A percentile compares a stretch with the other conserved stretches of the same genome.
Conservation (phyloP, 129 eudicot species). For the Tanacetum coccineum region DNA sequence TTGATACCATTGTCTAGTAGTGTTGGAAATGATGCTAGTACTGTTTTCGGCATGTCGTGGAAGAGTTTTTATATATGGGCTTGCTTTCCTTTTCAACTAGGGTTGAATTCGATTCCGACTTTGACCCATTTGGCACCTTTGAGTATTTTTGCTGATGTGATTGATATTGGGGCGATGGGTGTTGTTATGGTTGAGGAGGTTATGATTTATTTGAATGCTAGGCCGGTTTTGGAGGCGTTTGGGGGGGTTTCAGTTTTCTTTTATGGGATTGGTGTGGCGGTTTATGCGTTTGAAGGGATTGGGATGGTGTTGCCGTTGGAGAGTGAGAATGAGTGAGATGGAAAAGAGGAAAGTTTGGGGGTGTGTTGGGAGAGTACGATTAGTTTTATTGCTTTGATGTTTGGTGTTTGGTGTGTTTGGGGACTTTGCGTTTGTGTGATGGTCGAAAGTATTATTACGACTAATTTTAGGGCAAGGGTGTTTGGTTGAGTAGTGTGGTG, state of each 20-base stretch:
- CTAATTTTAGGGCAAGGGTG: slow-evolving; percentile 74
- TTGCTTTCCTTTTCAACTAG: slow-evolving; percentile 80
- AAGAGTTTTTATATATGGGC: slow-evolving; percentile 64
- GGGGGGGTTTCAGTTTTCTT: slow-evolving; percentile 57
- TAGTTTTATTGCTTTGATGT: slow-evolving; percentile 59
- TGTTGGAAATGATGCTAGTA: background rate
- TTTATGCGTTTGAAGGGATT: slow-evolving; percentile 84
- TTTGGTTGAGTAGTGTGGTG: slow-evolving; percentile 63
- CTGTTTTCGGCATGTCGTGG: slow-evolving; percentile 44
- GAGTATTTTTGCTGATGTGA: slow-evolving; percentile 83
- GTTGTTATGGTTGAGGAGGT: slow-evolving; percentile 79
- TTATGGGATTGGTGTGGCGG: slow-evolving; percentile 78
- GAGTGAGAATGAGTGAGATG: slow-evolving; percentile 72
- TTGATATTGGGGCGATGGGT: slow-evolving; percentile 87
- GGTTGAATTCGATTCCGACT: slow-evolving; percentile 73
- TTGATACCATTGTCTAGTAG: background rate
- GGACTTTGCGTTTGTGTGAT: slow-evolving; percentile 85
- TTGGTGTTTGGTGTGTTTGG: slow-evolving; percentile 74
- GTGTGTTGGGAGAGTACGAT: slow-evolving; percentile 45
- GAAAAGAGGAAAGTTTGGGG: slow-evolving; percentile 64
- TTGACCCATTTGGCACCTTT: slow-evolving; percentile 87
- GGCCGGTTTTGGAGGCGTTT: slow-evolving; percentile 50
- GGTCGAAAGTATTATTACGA: slow-evolving; percentile 76
- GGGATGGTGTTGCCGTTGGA: slow-evolving; percentile 92
- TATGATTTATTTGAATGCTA: slow-evolving; percentile 36